Evolutionary conservation across 2,329 filamentous ascomycete genomes (phyloP), one percentile per base, ranked within the genome.

Genomic region (Ascocoryne sarcoides): DNA sequence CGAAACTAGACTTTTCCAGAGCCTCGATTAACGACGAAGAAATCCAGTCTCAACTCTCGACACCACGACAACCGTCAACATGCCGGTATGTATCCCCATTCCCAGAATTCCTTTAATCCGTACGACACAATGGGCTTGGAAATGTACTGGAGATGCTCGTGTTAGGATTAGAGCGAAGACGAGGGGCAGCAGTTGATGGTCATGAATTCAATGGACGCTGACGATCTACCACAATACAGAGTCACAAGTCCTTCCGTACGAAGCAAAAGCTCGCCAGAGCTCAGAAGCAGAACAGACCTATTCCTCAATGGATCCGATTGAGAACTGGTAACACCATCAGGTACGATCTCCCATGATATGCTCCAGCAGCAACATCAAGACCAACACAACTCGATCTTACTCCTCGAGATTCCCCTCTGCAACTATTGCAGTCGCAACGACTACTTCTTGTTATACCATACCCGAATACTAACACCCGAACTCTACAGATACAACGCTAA

Each of bases 211-310:
- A 7, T 26, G 23, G 23, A 26, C 7, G 23, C 23, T 26, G 23
- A 26, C 23, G 12, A 26, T 7, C 23, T 7, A 41, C 30, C 38
- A 31, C 42, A 49, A 45, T 47, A 66, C 69, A 96, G 90, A 90
- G 84, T 83, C 88, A 98, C 78, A 98, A 98, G 84, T 86, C 89
- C 68, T 98, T 98, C 88, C 85, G 89, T 70, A 95, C 89, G 74
- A 98, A 98, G 89, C 84, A 93, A 74, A 98, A 98, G 92, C 88
- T 98, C 76, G 92, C 92, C 68, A 95, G 90, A 80, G 92, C 92
- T 68, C 90, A 96, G 80, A 96, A 95, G 82, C 90, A 96, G 79
- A 98, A 98, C 84, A 84, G 92, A 69, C 92, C 92, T 62, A 95
- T 98, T 69, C 92, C 92, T 58, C 92, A 98, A 79, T 98, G 92